Percentiles rank a stretch among this genome's conserved stretches.
These are phyloP conservation scores for Taxawa tesnikishii DNA, from an alignment of 2,329 filamentous ascomycete genomes.

Conservation along the genomic window DNA sequence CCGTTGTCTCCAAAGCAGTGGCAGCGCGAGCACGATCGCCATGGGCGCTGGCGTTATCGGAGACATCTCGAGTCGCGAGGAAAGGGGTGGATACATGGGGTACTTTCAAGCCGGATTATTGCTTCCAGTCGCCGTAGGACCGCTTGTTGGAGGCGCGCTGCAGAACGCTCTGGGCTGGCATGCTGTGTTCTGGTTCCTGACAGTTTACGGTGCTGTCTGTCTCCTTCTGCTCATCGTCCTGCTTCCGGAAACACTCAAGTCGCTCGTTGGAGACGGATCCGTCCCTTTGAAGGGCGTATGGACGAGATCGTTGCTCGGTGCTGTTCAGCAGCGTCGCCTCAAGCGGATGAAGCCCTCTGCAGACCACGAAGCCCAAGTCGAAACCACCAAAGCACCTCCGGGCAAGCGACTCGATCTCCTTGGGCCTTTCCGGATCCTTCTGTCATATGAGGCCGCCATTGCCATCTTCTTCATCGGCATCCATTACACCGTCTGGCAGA, in stretches of 20 bases:
- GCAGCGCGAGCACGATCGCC: conserved; percentile 30
- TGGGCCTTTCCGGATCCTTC: conserved; percentile 35
- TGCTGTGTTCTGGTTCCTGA: conserved; percentile 42
- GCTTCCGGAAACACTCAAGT: conserved; percentile 28
- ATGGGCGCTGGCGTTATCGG: conserved; percentile 29
- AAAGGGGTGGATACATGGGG: conserved; percentile 30
- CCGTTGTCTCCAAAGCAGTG: conserved; percentile 30
- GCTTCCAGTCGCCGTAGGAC: conserved; percentile 30
- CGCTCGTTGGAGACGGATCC: conserved; percentile 21
- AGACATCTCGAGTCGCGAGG: conserved; percentile 28
- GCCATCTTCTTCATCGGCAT: conserved; percentile 37
- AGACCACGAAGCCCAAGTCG: background rate
- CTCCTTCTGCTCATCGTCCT: conserved; percentile 20
- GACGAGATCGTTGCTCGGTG: conserved; percentile 1
- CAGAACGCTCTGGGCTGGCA: conserved; percentile 37
- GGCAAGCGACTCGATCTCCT: conserved; percentile 31
- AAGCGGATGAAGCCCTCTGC: no score
- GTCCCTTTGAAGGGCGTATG: conserved; percentile 1
- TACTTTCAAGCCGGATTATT: conserved; percentile 26
- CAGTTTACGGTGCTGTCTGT: conserved; percentile 30
- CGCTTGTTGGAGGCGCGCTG: conserved; percentile 38
- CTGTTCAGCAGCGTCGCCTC: conserved; percentile 3
- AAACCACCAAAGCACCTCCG: background rate
- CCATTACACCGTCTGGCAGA: conserved; percentile 44
- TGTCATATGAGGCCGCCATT: conserved; percentile 29